phyloP scores from a whole-genome alignment of 371 early-diverging fungal species.

The Mortierella sp. region DNA sequence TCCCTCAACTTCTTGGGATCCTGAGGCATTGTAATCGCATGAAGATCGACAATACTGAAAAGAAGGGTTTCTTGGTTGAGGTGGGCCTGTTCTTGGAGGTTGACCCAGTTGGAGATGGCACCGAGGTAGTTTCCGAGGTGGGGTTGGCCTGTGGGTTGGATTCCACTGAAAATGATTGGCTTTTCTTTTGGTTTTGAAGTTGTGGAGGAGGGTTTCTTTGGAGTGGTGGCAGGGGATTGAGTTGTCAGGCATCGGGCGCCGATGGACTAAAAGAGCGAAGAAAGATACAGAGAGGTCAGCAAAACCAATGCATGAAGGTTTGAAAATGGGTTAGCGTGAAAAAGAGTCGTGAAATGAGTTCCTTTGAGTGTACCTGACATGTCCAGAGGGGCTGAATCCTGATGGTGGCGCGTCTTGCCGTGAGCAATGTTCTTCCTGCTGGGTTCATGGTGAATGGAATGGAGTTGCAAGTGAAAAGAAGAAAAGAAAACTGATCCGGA shows the following conservation, averaged over 20 bases:
- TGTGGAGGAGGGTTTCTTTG: background rate
- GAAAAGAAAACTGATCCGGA: background rate
- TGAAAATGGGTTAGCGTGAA: background rate
- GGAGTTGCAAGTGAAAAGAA: background rate
- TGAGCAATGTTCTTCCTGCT: conserved; percentile 14
- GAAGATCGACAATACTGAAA: conserved; percentile 91
- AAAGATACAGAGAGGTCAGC: too few relatives aligned
- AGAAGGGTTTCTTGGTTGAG: conserved; percentile 59
- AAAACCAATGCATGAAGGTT: background rate
- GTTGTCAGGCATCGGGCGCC: conserved; percentile 5
- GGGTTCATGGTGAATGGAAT: conserved; percentile 1
- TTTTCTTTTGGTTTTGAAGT: conserved; percentile 18
- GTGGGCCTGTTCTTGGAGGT: conserved; percentile 74
- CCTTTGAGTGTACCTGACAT: background rate
- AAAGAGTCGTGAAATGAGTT: background rate
- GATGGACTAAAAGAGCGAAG: background rate
- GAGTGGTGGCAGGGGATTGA: background rate
- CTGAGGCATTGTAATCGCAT: conserved; percentile 92
- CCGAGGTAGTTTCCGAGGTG: conserved; percentile 98
- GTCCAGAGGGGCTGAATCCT: conserved; percentile 2
- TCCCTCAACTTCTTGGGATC: conserved; percentile 74
- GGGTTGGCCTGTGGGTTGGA: conserved; percentile 95
- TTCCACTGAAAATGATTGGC: conserved; percentile 81
- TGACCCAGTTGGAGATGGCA: conserved; percentile 89
- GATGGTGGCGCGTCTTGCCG: background rate